phyloP scores from a whole-genome alignment of 2,329 filamentous ascomycete genomes.

The Curvularia eragrostidis region DNA sequence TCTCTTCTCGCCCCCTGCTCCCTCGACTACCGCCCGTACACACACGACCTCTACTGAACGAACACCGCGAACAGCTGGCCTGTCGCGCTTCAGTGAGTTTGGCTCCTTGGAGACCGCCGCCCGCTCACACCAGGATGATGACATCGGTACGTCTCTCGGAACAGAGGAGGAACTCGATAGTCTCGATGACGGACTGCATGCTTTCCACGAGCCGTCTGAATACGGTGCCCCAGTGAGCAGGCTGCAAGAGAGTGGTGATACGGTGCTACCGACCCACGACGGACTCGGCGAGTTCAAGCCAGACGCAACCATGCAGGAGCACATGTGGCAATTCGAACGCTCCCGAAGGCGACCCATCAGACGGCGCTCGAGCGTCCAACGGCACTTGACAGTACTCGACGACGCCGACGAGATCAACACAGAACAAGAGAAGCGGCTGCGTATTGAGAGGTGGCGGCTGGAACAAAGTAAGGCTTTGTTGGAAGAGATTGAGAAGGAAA shows the following conservation, averaged over 20 bases:
- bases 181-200: conserved; percentile 87
- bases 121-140: conserved; percentile 58
- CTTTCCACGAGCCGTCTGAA: conserved; percentile 72
- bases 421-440: conserved; percentile 72
- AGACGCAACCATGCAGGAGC: conserved; percentile 74
- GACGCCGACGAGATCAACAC: conserved; percentile 64
- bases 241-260: conserved; percentile 64
- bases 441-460: conserved; percentile 90
- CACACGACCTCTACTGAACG: conserved; percentile 69
- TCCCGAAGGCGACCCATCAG: conserved; percentile 63
- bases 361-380: conserved; percentile 64
- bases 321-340: conserved; percentile 86
- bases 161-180: conserved; percentile 79
- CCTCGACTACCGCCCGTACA: conserved; percentile 73
- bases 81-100: conserved; percentile 79
- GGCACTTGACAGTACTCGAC: conserved; percentile 62
- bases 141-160: conserved; percentile 52
- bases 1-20: conserved; percentile 73
- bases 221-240: conserved; percentile 52
- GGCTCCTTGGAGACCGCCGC: conserved; percentile 76
- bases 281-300: conserved; percentile 84
- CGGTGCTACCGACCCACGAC: conserved; percentile 89
- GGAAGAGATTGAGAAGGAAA: conserved; percentile 89
- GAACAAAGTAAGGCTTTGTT: conserved; percentile 87
- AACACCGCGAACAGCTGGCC: conserved; percentile 70